phyloP scores from a whole-genome alignment of 441 rosid genomes.

The Corymbia citriodora region DNA sequence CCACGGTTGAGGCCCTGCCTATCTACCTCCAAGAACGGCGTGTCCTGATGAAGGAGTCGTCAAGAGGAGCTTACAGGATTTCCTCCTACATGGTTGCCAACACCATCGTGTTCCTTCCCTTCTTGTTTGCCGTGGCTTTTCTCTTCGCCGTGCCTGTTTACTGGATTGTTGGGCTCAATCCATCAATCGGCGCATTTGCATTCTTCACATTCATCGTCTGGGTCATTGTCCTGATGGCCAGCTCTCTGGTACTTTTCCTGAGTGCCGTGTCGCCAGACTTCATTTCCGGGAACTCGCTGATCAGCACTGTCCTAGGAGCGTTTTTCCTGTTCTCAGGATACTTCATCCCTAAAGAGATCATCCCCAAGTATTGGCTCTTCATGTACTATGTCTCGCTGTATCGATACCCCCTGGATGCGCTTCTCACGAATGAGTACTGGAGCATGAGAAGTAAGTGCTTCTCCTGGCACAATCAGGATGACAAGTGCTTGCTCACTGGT shows the following conservation, averaged over 20 bases:
- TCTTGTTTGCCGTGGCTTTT: constrained; percentile 41
- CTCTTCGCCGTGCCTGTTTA: constrained; percentile 56
- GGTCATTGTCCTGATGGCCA: constrained; percentile 59
- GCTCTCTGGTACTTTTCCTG: constrained; percentile 56
- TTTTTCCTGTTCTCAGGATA: constrained; percentile 70
- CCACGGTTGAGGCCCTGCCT: constrained; percentile 71
- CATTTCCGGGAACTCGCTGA: constrained; percentile 56
- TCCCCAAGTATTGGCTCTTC: constrained; percentile 58
- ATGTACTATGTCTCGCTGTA: constrained; percentile 65
- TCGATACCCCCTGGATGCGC: constrained; percentile 60
- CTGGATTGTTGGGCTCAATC: constrained; percentile 66
- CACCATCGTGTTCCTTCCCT: constrained; percentile 54
- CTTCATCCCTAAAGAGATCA: constrained; percentile 65
- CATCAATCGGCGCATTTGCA: constrained; percentile 30
- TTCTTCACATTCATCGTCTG: constrained; percentile 54
- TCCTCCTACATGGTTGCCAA: constrained; percentile 71
- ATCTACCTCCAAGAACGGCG: constrained; percentile 59
- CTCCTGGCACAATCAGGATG: constrained; percentile 25
- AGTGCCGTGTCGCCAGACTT: constrained; percentile 65
- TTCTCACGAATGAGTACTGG: constrained; percentile 83
- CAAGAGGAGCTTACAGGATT: constrained; percentile 51
- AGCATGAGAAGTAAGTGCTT: constrained; percentile 51
- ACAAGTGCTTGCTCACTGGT: constrained; percentile 54
- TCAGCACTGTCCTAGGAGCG: constrained; percentile 60
- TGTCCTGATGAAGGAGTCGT: constrained; percentile 61